Evolutionary conservation across 257 asterid genomes (phyloP), one percentile per base, ranked within the genome.

Genomic region (Voacanga thouarsii): DNA sequence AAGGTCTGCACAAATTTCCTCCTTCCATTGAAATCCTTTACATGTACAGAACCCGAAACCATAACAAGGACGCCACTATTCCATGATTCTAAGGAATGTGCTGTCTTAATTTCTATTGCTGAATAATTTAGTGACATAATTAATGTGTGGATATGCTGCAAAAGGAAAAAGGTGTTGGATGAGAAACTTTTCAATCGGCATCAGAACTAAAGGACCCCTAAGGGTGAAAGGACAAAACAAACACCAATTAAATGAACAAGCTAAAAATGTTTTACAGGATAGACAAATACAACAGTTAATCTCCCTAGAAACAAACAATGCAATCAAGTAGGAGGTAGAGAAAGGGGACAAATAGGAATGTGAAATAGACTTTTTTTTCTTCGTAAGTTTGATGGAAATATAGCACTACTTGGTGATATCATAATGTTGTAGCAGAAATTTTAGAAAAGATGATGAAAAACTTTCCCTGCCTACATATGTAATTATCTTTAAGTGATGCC

Each of bases 1-100:
- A 96, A 93, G 37, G 96, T 93, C 75, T 96, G 97, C 78, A 90
- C 92, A 67, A 96, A 96, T 81, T 93, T 89, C 89, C 92, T 90
- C 87, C 88, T 89, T 75, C 88, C 90, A 70, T 57, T 86, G 88
- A 83, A 89, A 81, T 81, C 89, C 85, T 90, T 90, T 37, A 84
- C 24, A 63, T 76, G 85, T 78, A 90, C 93, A 64, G 92, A 88
- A 78, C 99, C 99, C 1, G 97, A 89, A 70, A 90, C 97, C 97
- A 96, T 90, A 88, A 93, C 98, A 15, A 96, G 83, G 76, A 96
- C 96, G 80, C 98, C 98, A 30, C 93, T 86, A 71, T 88, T 93
- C 99, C 97, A 93, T 55, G 99, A 96, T 77, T 92, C 97, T 80
- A 93, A 84, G 71, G 99, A 96, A 86, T 96, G 92, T n/a, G 93